Conservation (phyloP, 495 filamentous ascomycete genomes). For the Neurospora sp. region DNA sequence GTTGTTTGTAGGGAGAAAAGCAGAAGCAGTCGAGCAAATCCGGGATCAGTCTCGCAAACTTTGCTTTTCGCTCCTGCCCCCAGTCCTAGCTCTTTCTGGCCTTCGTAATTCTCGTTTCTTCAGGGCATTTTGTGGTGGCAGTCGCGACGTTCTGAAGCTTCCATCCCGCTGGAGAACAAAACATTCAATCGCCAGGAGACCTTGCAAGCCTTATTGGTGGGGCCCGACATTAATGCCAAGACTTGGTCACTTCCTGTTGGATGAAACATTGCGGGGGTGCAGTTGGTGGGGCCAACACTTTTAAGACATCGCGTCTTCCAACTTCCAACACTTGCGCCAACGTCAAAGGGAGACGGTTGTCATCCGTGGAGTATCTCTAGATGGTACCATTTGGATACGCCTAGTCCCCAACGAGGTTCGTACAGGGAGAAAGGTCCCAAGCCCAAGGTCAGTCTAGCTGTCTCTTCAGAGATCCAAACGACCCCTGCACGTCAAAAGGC, state of each 20-base stretch:
- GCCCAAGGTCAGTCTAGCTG: not conserved
- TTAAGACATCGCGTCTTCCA: not conserved
- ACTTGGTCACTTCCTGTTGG: not conserved
- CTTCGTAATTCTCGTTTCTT: not conserved
- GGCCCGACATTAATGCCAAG: not conserved
- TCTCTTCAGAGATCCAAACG: not conserved
- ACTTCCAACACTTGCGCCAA: not conserved
- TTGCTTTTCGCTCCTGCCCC: not conserved
- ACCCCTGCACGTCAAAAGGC: not conserved
- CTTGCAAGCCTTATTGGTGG: not conserved
- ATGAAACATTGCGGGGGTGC: not conserved
- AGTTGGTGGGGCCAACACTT: not conserved
- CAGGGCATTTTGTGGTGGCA: not conserved
- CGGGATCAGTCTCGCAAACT: not conserved
- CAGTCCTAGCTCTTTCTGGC: not conserved
- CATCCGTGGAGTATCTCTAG: no score
- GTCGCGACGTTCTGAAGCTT: not conserved
- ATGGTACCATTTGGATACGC: no score
- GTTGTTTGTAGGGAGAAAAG: not conserved
- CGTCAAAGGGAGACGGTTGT: not conserved
- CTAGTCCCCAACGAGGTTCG: no score
- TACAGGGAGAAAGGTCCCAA: not conserved
- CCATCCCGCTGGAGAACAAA: not conserved
- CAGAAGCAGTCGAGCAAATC: not conserved
- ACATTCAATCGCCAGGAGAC: not conserved